Conservation (phyloP, 2,329 filamentous ascomycete species). For the Aspergillus sp. region DNA sequence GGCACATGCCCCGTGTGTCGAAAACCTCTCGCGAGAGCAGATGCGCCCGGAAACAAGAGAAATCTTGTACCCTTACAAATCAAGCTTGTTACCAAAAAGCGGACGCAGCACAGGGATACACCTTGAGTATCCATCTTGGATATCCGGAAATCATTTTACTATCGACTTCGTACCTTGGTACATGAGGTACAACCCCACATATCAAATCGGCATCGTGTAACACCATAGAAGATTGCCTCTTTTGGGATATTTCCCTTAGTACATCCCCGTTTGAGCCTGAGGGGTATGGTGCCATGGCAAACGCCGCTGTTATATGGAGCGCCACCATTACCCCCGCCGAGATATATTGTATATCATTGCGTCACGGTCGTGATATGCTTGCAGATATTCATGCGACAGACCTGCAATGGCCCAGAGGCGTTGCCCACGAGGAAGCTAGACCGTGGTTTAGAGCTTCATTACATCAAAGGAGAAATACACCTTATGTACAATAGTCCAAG, state of each 20-base stretch:
- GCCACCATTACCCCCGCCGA: background rate
- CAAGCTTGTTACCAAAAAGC: conserved; percentile 31
- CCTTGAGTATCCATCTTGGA: background rate
- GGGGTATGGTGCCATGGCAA: background rate
- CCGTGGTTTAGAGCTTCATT: background rate
- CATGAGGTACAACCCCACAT: background rate
- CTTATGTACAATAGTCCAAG: background rate
- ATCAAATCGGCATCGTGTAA: background rate
- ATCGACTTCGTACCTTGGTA: background rate
- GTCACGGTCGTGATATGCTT: background rate
- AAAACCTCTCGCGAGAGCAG: conserved; percentile 39
- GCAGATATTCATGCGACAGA: background rate
- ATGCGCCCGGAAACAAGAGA: conserved; percentile 33
- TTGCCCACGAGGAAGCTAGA: background rate
- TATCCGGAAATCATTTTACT: background rate
- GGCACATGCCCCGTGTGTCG: conserved; percentile 49
- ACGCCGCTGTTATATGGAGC: background rate
- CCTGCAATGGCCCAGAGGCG: background rate
- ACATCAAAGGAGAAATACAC: no score
- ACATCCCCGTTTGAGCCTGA: background rate
- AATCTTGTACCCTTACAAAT: conserved; percentile 41
- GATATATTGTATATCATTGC: background rate
- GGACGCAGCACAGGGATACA: background rate
- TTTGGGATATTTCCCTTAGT: background rate
- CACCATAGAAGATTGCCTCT: background rate